These are phyloP conservation scores for Uronychia binucleata DNA, from an alignment of 73 alveolate genomes.

Conservation along the genomic window DNA sequence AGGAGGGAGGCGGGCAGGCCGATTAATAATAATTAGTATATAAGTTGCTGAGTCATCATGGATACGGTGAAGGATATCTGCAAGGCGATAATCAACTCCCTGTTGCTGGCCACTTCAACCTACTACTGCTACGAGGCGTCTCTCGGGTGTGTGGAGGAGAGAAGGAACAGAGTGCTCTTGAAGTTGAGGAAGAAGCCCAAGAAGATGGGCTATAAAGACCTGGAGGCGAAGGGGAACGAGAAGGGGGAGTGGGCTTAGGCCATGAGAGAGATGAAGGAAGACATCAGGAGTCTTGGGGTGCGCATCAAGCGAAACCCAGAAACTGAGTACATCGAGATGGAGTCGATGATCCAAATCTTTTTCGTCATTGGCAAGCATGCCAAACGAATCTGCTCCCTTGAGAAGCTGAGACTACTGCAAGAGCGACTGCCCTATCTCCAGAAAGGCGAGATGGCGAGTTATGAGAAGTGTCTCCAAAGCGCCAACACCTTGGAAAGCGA, in stretches of 20 bases:
- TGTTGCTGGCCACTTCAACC: not conserved
- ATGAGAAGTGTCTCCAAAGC: not conserved
- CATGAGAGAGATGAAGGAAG: not conserved
- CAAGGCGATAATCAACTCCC: not conserved
- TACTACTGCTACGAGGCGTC: not conserved
- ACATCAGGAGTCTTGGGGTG: not conserved
- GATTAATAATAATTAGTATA: not conserved
- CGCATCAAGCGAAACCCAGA: not conserved
- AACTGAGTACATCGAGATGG: not conserved
- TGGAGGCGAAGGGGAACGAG: not conserved
- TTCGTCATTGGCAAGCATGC: not conserved
- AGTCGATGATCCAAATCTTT: not conserved
- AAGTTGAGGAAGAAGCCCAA: not conserved
- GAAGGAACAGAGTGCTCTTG: not conserved
- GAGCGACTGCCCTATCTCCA: not conserved
- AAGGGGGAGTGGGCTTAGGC: not conserved
- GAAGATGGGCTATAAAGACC: not conserved
- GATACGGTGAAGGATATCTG: not conserved
- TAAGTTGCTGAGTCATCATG: not conserved
- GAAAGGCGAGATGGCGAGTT: not conserved
- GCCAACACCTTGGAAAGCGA: not conserved
- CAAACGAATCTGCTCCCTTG: not conserved
- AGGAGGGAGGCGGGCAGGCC: not conserved
- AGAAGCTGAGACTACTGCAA: not conserved
- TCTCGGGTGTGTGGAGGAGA: not conserved